Evolutionary conservation across 1,284 basidiomycete genomes (phyloP).

Genomic region (Schizopora paradoxa): DNA sequence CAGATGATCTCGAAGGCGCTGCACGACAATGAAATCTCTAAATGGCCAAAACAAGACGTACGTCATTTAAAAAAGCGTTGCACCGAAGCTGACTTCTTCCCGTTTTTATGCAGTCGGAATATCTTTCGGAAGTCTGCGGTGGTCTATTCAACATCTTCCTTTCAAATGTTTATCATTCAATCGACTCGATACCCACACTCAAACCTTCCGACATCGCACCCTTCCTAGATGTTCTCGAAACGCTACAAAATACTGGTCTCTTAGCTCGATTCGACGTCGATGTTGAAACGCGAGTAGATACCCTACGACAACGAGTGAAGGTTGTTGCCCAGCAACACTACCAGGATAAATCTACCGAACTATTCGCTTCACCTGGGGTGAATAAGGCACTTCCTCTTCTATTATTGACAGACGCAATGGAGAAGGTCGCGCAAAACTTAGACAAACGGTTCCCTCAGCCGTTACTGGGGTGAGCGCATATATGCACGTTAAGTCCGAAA

Average conservation of each 20-base stretch:
- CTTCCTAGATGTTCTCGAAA: constrained; percentile 62
- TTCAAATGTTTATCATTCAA: constrained; percentile 77
- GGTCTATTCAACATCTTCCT: constrained; percentile 85
- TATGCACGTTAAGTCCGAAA: constrained; percentile 3
- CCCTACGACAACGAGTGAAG: constrained; percentile 67
- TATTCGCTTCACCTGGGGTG: constrained; percentile 62
- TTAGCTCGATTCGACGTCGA: constrained; percentile 66
- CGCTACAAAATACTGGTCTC: constrained; percentile 65
- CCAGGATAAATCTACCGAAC: constrained; percentile 62
- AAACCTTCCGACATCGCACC: constrained; percentile 64
- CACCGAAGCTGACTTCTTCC: constrained; percentile 9
- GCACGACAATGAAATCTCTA: constrained; percentile 62
- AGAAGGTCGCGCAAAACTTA: constrained; percentile 77
- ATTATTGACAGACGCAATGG: constrained; percentile 83
- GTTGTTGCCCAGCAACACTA: constrained; percentile 68
- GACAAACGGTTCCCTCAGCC: constrained; percentile 85
- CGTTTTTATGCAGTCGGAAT: constrained; percentile 46
- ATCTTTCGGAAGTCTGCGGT: constrained; percentile 60
- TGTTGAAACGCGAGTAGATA: constrained; percentile 55
- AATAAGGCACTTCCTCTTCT: constrained; percentile 78
- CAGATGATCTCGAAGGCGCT: constrained; percentile 67
- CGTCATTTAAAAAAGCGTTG: constrained; percentile 28
- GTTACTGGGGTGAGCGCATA: constrained; percentile 60
- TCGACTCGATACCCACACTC: constrained; percentile 69
- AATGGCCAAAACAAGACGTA: constrained; percentile 83